Conservation (phyloP, 2,329 filamentous ascomycete species). For the Cladosporium sp. region DNA sequence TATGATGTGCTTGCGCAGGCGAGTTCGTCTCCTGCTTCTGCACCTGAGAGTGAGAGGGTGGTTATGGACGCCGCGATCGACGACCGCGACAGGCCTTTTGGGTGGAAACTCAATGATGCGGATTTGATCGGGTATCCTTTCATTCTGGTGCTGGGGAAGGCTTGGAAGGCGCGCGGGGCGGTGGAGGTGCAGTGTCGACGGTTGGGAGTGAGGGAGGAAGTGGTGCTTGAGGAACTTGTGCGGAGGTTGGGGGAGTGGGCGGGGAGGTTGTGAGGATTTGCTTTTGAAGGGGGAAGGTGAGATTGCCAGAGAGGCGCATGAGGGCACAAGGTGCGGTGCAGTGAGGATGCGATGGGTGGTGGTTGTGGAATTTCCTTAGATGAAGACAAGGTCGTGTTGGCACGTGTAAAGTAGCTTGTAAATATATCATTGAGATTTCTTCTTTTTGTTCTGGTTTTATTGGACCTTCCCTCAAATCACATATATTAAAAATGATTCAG, state of each 20-base stretch:
- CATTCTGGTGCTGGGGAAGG: constrained; percentile 70
- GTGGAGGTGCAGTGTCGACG: constrained; percentile 77
- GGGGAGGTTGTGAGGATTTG: neutral
- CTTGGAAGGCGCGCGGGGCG: constrained; percentile 54
- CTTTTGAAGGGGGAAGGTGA: no score
- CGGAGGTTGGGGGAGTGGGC: neutral
- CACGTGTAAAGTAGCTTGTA: no score
- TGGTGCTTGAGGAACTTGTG: constrained; percentile 13
- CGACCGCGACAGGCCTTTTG: constrained; percentile 61
- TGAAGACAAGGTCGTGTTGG: no score
- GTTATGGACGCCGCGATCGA: constrained; percentile 64
- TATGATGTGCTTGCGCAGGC: constrained; percentile 56
- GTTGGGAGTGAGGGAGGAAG: constrained; percentile 58
- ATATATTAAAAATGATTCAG: no score
- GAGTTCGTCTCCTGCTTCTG: neutral
- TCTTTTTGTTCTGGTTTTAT: no score
- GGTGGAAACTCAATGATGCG: constrained; percentile 87
- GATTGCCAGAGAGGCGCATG: no score
- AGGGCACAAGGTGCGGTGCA: no score
- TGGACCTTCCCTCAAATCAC: no score
- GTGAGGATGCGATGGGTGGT: no score
- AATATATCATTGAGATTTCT: no score
- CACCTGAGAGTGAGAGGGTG: constrained; percentile 4
- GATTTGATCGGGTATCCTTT: constrained; percentile 87
- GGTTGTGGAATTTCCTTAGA: no score